Evolutionary conservation across 345 rosid genomes (phyloP).

Genomic region (Eucalyptus cloeziana): DNA sequence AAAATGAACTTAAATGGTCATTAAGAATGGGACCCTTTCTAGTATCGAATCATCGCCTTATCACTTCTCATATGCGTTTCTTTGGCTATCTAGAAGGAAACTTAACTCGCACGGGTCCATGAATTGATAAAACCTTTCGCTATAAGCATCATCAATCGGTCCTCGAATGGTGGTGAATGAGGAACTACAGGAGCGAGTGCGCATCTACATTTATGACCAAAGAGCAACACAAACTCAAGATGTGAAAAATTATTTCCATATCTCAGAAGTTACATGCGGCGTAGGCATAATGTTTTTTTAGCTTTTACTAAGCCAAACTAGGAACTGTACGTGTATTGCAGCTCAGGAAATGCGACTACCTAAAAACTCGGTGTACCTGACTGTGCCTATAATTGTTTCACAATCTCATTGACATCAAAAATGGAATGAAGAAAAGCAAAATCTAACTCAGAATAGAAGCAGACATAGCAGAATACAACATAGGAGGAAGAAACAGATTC

Average conservation of each 20-base stretch:
- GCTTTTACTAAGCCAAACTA: not conserved
- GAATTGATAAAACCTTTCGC: not conserved
- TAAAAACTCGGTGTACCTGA: not conserved
- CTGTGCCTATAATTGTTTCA: not conserved
- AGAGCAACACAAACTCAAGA: not conserved
- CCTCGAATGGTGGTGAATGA: not conserved
- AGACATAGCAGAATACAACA: conserved; percentile 66
- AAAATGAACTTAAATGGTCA: not conserved
- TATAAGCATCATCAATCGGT: not conserved
- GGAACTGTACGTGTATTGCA: not conserved
- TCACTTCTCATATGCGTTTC: not conserved
- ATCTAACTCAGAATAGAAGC: conserved; percentile 40
- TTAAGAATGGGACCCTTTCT: not conserved
- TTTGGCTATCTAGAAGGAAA: not conserved
- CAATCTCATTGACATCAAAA: not conserved
- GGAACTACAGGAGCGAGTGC: not conserved
- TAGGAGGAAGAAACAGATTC: conserved; percentile 62
- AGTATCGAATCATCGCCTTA: not conserved
- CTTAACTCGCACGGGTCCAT: not conserved
- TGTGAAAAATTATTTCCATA: not conserved
- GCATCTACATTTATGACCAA: not conserved
- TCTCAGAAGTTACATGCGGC: not conserved
- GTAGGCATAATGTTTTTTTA: not conserved
- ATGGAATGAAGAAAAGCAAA: not conserved
- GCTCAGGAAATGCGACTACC: not conserved